phyloP scores from a whole-genome alignment of 106 monocot genomes.

The Allium cepa region DNA sequence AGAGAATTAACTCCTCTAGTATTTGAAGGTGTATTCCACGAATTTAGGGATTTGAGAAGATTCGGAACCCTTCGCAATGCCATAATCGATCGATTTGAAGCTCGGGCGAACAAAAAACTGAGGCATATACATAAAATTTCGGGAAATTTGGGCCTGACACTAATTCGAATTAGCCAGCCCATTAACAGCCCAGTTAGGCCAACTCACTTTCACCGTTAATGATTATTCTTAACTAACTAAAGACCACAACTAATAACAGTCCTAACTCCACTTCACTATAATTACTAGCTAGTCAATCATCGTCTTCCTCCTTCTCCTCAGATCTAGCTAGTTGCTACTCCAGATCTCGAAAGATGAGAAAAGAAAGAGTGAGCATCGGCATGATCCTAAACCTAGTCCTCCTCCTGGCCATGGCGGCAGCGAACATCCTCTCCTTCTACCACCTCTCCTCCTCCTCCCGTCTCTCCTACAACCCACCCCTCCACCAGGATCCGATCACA shows the following conservation, averaged over 20 bases:
- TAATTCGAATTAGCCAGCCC: no score
- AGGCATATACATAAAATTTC: no score
- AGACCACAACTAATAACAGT: no score
- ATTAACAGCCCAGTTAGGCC: no score
- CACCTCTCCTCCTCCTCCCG: constrained; percentile 59
- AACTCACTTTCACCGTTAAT: no score
- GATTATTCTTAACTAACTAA: no score
- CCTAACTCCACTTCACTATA: no score
- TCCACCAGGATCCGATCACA: neutral
- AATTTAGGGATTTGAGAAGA: constrained; percentile 7
- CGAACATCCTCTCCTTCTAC: constrained; percentile 80
- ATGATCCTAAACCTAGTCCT: constrained; percentile 59
- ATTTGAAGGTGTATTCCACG: neutral
- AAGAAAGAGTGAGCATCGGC: constrained; percentile 33
- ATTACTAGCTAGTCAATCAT: no score
- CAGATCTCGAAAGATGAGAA: constrained; percentile 9
- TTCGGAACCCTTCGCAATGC: constrained; percentile 3
- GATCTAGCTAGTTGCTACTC: no score
- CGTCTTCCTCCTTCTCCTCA: no score
- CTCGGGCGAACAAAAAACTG: no score
- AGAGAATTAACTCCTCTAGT: constrained; percentile 1
- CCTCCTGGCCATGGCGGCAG: constrained; percentile 54
- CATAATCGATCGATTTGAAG: neutral
- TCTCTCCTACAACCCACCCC: neutral
- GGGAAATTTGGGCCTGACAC: no score